Percentiles rank a stretch among this genome's conserved stretches.
These are phyloP conservation scores for Thuja plicata DNA, from an alignment of 83 land plant genomes.

Conservation along the genomic window DNA sequence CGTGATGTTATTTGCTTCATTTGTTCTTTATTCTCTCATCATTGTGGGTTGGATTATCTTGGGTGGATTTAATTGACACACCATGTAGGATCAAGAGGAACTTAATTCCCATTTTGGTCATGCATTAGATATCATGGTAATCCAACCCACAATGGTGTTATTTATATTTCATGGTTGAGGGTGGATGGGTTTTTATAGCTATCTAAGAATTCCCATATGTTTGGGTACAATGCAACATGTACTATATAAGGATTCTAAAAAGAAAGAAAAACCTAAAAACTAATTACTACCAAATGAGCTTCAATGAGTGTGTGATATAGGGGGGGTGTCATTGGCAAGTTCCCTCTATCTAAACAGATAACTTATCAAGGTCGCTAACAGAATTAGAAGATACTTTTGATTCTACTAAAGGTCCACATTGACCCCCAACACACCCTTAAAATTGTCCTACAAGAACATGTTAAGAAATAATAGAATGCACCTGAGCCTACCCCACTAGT, in stretches of 20 bases:
- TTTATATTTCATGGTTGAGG: too few species aligned
- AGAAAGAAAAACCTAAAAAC: neutral
- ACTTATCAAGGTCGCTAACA: slow-evolving; percentile 31
- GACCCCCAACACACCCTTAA: slow-evolving; percentile 54
- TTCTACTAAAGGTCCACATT: slow-evolving; percentile 46
- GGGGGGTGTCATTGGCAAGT: neutral
- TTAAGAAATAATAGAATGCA: slow-evolving; percentile 50
- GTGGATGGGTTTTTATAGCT: too few species aligned
- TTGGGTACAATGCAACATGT: neutral
- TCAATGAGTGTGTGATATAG: neutral
- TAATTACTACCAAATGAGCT: neutral
- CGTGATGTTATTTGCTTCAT: too few species aligned
- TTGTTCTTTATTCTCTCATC: too few species aligned
- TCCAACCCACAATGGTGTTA: too few species aligned
- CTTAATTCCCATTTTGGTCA: too few species aligned
- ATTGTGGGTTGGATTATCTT: too few species aligned
- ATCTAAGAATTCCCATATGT: too few species aligned
- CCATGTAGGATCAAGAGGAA: too few species aligned
- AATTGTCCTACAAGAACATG: slow-evolving; percentile 66
- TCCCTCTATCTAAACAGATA: neutral
- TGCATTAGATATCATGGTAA: too few species aligned
- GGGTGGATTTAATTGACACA: too few species aligned
- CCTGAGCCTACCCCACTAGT: slow-evolving; percentile 30
- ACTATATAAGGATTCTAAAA: neutral
- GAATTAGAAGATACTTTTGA: slow-evolving; percentile 67